phyloP scores from a whole-genome alignment of 169 alveolate species.

The Perkinsus chesapeaki region DNA sequence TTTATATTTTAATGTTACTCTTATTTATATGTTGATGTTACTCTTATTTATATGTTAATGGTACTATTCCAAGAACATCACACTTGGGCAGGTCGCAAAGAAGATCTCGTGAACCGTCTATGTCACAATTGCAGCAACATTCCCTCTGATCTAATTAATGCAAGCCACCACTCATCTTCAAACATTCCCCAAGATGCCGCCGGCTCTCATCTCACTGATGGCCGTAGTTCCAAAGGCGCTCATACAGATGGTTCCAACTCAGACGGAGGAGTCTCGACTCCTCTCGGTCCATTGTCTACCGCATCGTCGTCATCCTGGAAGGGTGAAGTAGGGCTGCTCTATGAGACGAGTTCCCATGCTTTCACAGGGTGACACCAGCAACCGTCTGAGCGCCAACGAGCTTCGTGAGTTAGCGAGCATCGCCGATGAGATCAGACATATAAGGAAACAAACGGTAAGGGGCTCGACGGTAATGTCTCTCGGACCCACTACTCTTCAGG shows the following conservation, averaged over 20 bases:
- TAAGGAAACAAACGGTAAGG: neutral
- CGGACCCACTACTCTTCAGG: neutral
- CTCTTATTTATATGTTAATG: too few relatives aligned
- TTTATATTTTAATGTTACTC: too few relatives aligned
- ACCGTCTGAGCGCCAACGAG: neutral
- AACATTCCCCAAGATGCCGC: too few relatives aligned
- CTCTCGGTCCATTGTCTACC: neutral
- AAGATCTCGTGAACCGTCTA: constrained; percentile 1
- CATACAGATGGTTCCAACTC: neutral
- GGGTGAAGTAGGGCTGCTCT: neutral
- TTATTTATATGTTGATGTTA: too few relatives aligned
- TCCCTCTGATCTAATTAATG: neutral
- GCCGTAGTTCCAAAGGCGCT: too few relatives aligned
- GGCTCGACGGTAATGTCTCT: neutral
- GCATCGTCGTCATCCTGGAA: neutral
- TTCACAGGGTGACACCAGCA: neutral
- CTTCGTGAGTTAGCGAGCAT: neutral
- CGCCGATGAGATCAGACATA: neutral
- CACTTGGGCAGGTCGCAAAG: constrained; percentile 6
- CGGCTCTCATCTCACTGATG: too few relatives aligned
- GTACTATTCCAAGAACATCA: too few relatives aligned
- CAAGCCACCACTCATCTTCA: neutral
- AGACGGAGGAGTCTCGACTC: neutral
- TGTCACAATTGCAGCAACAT: neutral
- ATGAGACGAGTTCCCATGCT: neutral